Conservation (phyloP, 192 early-diverging fungal genomes). For the Coemansia umbellata region DNA sequence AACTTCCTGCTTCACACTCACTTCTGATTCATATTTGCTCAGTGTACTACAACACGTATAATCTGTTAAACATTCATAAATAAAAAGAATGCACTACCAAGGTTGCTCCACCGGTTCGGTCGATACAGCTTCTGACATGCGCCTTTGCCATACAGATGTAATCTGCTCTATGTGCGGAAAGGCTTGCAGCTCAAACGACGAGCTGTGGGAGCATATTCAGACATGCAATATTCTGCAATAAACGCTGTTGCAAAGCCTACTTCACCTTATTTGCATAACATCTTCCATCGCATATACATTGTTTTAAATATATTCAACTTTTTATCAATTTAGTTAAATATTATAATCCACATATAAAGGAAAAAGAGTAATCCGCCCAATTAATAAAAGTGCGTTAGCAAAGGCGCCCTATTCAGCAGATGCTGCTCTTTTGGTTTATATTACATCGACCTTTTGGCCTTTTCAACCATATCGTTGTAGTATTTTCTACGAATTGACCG, state of each 20-base stretch:
- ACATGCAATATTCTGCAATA: slow-evolving; percentile 40
- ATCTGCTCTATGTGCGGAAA: slow-evolving; percentile 47
- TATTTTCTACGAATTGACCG: neutral
- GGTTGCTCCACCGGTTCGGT: slow-evolving; percentile 3
- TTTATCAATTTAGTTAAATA: neutral
- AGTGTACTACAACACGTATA: too few species aligned
- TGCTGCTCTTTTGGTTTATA: too few species aligned
- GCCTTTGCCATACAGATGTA: slow-evolving; percentile 2
- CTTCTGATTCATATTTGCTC: neutral
- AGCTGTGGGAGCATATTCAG: slow-evolving; percentile 50
- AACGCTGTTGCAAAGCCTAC: neutral
- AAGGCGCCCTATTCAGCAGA: too few species aligned
- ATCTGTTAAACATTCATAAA: too few species aligned
- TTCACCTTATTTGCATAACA: neutral
- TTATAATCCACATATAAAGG: neutral
- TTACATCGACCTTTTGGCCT: neutral
- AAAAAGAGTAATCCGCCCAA: too few species aligned
- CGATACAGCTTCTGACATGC: neutral
- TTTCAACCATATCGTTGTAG: neutral
- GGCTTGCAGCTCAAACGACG: slow-evolving; percentile 30
- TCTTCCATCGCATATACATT: neutral
- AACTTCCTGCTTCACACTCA: too few species aligned
- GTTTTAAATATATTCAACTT: neutral
- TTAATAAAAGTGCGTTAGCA: too few species aligned
- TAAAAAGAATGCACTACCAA: slow-evolving; percentile 1